Percentiles rank a stretch among this genome's conserved stretches.
Conservation (phyloP, 1,284 basidiomycete species). For the Mrakiaceae sp. region DNA sequence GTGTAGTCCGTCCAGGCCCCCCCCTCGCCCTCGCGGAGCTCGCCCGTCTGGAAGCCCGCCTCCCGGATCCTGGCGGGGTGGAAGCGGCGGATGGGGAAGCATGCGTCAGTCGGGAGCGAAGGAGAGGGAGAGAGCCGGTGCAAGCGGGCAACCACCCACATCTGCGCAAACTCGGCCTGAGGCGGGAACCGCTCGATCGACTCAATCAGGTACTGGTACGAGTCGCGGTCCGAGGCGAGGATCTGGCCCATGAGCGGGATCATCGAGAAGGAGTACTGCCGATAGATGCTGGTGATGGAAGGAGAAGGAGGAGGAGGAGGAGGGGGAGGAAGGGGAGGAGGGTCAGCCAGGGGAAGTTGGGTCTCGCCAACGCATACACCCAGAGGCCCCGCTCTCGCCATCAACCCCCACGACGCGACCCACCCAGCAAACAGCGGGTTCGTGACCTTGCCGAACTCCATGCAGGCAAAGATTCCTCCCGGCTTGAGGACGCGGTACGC, state of each 20-base stretch:
- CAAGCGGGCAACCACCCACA: slow-evolving; percentile 39
- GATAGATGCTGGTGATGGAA: slow-evolving; percentile 55
- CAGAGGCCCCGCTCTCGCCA: not conserved
- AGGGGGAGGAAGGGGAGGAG: not conserved
- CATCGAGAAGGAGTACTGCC: slow-evolving; percentile 91
- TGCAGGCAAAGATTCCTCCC: slow-evolving; percentile 87
- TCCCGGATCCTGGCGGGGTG: slow-evolving; percentile 45
- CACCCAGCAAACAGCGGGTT: slow-evolving; percentile 80
- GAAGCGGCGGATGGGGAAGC: not conserved
- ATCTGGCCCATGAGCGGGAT: slow-evolving; percentile 92
- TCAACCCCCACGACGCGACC: slow-evolving; percentile 28
- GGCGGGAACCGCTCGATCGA: slow-evolving; percentile 91
- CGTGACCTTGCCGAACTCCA: slow-evolving; percentile 91
- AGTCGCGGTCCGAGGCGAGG: slow-evolving; percentile 85
- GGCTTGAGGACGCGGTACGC: slow-evolving; percentile 93
- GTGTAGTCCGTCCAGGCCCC: slow-evolving; percentile 78
- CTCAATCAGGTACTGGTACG: slow-evolving; percentile 96
- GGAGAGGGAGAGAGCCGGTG: not conserved
- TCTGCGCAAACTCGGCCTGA: slow-evolving; percentile 77
- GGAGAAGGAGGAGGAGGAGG: not conserved
- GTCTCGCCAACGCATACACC: not conserved
- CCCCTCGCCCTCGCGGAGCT: slow-evolving; percentile 58
- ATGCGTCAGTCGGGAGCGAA: not conserved
- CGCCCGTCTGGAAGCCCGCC: slow-evolving; percentile 70
- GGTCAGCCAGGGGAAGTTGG: slow-evolving; percentile 1